Evolutionary conservation across 768 basidiomycete genomes (phyloP).

Genomic region (Auricularia cornea): DNA sequence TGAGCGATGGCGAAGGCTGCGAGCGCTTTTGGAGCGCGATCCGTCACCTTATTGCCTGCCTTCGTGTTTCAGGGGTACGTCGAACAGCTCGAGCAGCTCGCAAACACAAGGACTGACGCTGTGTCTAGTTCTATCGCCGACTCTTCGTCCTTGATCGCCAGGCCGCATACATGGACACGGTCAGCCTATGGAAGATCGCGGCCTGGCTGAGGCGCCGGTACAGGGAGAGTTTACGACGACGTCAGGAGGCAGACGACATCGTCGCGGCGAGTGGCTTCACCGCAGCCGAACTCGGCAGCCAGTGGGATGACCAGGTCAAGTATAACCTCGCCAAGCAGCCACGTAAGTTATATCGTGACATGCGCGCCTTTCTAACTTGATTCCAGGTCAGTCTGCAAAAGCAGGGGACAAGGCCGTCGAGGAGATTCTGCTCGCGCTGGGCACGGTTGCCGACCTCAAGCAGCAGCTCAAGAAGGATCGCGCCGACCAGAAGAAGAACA

Average conservation of each 20-base stretch:
- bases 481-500: not conserved
- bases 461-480: not conserved
- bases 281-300: not conserved
- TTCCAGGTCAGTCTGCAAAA: not conserved
- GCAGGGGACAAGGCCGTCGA: not conserved
- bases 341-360: not conserved
- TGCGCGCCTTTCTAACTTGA: not conserved
- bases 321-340: not conserved
- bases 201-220: not conserved
- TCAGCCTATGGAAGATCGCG: not conserved
- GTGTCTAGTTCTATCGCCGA: not conserved
- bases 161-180: not conserved
- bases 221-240: not conserved
- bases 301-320: not conserved
- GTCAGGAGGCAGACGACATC: not conserved
- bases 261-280: not conserved
- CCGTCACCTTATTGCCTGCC: not conserved
- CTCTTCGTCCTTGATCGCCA: not conserved
- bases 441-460: not conserved
- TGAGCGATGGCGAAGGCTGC: constrained; percentile 6
- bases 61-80: constrained; percentile 7
- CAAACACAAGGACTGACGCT: not conserved
- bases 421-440: not conserved
- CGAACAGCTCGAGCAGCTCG: not conserved
- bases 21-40: constrained; percentile 8